Evolutionary conservation across 768 basidiomycete genomes (phyloP).

Genomic region (Boletales sp.): DNA sequence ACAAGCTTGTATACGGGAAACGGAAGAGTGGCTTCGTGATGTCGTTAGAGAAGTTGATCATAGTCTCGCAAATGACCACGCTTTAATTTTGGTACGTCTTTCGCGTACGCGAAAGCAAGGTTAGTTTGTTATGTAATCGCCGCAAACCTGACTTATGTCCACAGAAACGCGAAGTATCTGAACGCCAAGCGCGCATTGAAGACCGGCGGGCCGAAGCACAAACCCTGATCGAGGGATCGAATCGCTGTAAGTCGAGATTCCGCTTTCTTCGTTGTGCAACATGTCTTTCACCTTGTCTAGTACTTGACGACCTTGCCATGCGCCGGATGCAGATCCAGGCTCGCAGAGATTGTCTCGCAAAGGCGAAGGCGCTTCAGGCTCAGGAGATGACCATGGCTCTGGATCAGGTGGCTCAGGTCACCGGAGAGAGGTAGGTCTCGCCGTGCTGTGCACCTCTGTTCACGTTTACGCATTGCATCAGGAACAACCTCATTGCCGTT

Average conservation of each 20-base stretch:
- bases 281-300: slow-evolving; percentile 28
- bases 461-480: slow-evolving; percentile 29
- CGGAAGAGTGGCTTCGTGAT: slow-evolving; percentile 45
- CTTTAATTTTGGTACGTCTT: slow-evolving; percentile 41
- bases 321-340: slow-evolving; percentile 42
- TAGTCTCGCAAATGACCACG: slow-evolving; percentile 40
- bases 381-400: slow-evolving; percentile 26
- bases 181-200: slow-evolving; percentile 55
- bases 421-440: slow-evolving; percentile 37
- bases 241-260: slow-evolving; percentile 41
- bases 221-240: slow-evolving; percentile 40
- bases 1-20: slow-evolving; percentile 51
- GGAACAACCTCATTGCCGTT: slow-evolving; percentile 45
- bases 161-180: slow-evolving; percentile 67
- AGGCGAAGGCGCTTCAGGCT: slow-evolving; percentile 40
- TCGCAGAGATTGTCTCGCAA: slow-evolving; percentile 44
- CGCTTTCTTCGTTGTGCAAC: slow-evolving; percentile 19
- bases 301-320: slow-evolving; percentile 39
- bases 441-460: slow-evolving; percentile 1
- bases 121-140: slow-evolving; percentile 21
- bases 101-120: slow-evolving; percentile 3
- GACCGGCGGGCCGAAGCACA: slow-evolving; percentile 44
- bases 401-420: slow-evolving; percentile 32
- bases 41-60: slow-evolving; percentile 47
- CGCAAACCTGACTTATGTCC: slow-evolving; percentile 21